Evolutionary conservation across 306 rosid species (phyloP), one percentile per base, ranked within the genome.

Genomic region (Prinsepia uniflora): DNA sequence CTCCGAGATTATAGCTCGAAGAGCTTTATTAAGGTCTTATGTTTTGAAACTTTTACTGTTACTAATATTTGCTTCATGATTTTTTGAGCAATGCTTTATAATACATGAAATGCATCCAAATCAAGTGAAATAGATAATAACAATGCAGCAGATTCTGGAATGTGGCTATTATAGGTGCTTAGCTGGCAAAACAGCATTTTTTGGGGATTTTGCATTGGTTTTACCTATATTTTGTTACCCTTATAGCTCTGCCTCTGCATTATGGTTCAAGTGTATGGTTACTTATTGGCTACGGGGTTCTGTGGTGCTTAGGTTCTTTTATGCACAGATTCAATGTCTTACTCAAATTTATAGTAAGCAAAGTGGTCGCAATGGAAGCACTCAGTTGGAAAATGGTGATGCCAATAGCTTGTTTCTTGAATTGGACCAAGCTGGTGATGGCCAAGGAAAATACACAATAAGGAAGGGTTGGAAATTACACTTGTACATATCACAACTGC

Each of bases 401-500:
- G 74, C n/a, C 4, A 59, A 73, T n/a, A 75, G 65, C 71, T 55
- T 80, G 48, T 70, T 73, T 20, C 82, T 90, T 11, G 87, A 80
- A 79, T 60, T 86, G 81, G 92, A 87, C 48, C 22, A 73, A 17
- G 84, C 58, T 67, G 79, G 77, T 76, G 65, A 11, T 30, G 75
- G 76, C 59, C 63, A 73, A 60, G 67, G 67, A 61, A 86, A 86
- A 65, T 89, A 80, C 79, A 62, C 50, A 9, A 24, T 94, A 83
- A 87, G 71, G 82, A 79, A 45, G 75, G 92, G 86, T 58, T 89
- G 92, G 96, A 75, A 86, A 60, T 77, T 94, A 48, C 99, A 94
- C 47, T 78, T 94, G 82, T 94, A 94, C 81, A 89, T 89, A 83
- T 90, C 99, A 56, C 99, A 94, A 82, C 78, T 87, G 36, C 99